Base-by-base conservation (phyloP, 1,284 basidiomycete genomes). In the Sparassis latifolia region DNA sequence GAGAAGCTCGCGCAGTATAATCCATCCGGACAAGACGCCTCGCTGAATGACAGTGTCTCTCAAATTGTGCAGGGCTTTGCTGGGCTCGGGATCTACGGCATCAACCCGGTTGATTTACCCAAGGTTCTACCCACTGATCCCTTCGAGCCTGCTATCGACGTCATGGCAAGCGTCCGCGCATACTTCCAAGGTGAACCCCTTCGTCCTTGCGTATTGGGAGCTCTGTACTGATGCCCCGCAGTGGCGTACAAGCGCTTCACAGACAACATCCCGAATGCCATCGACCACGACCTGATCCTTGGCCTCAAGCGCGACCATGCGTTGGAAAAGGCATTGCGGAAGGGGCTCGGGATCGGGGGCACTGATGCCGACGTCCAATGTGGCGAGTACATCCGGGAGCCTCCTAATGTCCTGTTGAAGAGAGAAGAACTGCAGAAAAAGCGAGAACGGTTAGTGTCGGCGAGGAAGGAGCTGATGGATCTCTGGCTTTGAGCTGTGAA, bases 131-230 rank as follows among this genome's bases (percentile, higher is more conserved):
- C 78, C 0, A 54, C 73, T 0, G 81, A 85, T 55, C 66, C 66
- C 0, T 77, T 72, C 69, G 79, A 82, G 37, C 71, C 77, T 0
- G 81, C 78, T 0, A 59, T 88, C 3, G 58, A 67, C 10, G 84
- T 87, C 57, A 86, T 86, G 81, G 80, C 85, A 0, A 76, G 80
- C 42, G 82, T 84, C 3, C 71, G 82, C 4, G 86, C 82, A 0
- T 88, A 88, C 57, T 88, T 85, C 62, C 82, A 86, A 74, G 80
- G 82, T 83, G 20, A 35, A 12, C 10, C 7, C 20, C 33, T 4
- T 12, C 5, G 10, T 44, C 37, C 10, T 10, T 12, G 3, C 20
- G 2, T 38, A 28, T 33, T 33, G 42, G 32, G 43, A 10, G 32
- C 43, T 10, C 43, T 31, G 43, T 4, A 5, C 43, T 33, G 44